Evolutionary conservation across 2,329 filamentous ascomycete genomes (phyloP).

Genomic region (Torrubiellomyces zombiae): DNA sequence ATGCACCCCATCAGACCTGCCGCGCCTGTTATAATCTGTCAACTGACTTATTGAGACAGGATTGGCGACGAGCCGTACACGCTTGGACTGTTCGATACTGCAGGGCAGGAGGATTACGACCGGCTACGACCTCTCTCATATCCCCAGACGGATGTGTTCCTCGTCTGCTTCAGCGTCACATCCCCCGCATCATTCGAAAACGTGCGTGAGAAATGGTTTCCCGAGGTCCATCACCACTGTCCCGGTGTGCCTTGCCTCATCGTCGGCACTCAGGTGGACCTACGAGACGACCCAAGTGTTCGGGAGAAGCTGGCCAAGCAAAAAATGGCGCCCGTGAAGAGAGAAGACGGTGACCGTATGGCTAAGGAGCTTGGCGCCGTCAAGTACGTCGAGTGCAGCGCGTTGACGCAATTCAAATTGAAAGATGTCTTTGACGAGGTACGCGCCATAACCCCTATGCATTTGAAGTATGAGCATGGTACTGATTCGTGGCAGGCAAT

Average conservation of each 20-base stretch:
- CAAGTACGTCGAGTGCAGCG: slow-evolving; percentile 98
- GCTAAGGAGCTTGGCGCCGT: slow-evolving; percentile 94
- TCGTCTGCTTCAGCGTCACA: slow-evolving; percentile 97
- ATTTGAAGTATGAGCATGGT: background rate
- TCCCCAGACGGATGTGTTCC: slow-evolving; percentile 95
- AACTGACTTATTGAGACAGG: slow-evolving; percentile 34
- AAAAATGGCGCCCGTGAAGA: slow-evolving; percentile 85
- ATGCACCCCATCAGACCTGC: no score
- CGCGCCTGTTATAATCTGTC: slow-evolving; percentile 3
- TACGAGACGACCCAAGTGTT: slow-evolving; percentile 76
- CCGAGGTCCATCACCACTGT: slow-evolving; percentile 96
- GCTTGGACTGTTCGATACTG: slow-evolving; percentile 92
- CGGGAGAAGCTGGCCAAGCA: slow-evolving; percentile 86
- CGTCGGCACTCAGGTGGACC: slow-evolving; percentile 92
- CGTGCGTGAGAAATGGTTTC: slow-evolving; percentile 98
- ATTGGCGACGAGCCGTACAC: slow-evolving; percentile 98
- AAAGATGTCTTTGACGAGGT: slow-evolving; percentile 99
- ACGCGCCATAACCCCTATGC: slow-evolving; percentile 13
- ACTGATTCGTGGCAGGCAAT: slow-evolving; percentile 51
- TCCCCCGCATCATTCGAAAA: slow-evolving; percentile 97
- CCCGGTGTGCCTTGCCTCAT: slow-evolving; percentile 95
- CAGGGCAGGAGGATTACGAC: slow-evolving; percentile 98
- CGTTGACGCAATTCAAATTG: slow-evolving; percentile 91
- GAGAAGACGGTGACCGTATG: slow-evolving; percentile 90
- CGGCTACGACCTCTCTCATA: slow-evolving; percentile 91